A percentile compares a stretch with the other conserved stretches of the same genome.
Evolutionary conservation across 768 basidiomycete species (phyloP).

Genomic region (Tulasnella sp.): DNA sequence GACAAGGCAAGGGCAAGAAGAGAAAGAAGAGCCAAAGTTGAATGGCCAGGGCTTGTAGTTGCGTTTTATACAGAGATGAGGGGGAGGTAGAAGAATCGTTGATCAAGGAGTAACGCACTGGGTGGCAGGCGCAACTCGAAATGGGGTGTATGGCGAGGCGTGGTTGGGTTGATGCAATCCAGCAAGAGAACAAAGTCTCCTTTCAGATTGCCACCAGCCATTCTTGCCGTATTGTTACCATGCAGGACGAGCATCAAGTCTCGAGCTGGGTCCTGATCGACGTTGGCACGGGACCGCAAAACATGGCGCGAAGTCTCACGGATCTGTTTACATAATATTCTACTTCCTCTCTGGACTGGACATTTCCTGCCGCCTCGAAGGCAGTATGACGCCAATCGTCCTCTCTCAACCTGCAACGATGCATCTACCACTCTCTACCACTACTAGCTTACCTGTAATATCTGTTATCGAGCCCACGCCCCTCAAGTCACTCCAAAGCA

Average conservation of each 20-base stretch:
- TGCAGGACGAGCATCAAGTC: not conserved
- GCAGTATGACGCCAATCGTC: not conserved
- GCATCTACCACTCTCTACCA: not conserved
- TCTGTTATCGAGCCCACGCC: not conserved
- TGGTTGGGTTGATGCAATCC: not conserved
- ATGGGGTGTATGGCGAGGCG: not conserved
- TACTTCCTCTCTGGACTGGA: not conserved
- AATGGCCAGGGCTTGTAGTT: not conserved
- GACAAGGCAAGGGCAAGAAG: not conserved
- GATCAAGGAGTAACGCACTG: not conserved
- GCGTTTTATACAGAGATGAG: not conserved
- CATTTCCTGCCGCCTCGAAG: not conserved
- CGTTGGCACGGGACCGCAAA: not conserved
- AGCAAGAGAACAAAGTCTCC: not conserved
- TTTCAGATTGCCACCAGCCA: not conserved
- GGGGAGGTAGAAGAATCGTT: not conserved
- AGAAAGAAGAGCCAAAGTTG: not conserved
- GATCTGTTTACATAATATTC: not conserved
- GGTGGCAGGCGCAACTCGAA: not conserved
- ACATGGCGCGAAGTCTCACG: not conserved
- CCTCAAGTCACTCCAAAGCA: not conserved
- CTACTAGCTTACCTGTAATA: not conserved
- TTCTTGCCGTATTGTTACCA: not conserved
- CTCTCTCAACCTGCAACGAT: not conserved
- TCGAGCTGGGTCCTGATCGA: not conserved